phyloP scores from a whole-genome alignment of 495 filamentous ascomycete species.

The Hyaloscypha hepaticicola region DNA sequence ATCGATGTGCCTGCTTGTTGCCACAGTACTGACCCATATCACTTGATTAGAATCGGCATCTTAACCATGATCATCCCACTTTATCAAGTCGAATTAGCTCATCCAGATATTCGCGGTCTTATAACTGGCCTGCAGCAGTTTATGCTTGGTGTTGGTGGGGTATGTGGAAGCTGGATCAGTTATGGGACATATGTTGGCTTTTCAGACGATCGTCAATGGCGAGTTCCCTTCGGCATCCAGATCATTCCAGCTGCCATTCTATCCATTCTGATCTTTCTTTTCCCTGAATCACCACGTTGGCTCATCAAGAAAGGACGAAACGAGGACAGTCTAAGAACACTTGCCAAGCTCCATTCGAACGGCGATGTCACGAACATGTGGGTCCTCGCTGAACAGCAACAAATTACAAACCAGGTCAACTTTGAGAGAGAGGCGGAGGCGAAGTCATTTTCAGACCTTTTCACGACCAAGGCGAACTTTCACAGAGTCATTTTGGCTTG shows the following conservation, averaged over 20 bases:
- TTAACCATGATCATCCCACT: constrained; percentile 51
- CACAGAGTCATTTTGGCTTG: constrained; percentile 47
- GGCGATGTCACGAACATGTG: constrained; percentile 35
- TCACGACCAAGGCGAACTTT: constrained; percentile 40
- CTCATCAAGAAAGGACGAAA: constrained; percentile 48
- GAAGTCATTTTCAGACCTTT: constrained; percentile 8
- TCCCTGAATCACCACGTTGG: constrained; percentile 44
- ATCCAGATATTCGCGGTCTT: constrained; percentile 53
- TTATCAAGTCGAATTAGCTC: constrained; percentile 48
- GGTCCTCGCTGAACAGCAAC: constrained; percentile 32
- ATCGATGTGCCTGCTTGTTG: no score
- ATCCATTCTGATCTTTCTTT: constrained; percentile 46
- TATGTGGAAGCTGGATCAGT: constrained; percentile 31
- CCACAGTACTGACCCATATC: no score
- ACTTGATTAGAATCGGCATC: no score
- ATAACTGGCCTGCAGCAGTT: constrained; percentile 36
- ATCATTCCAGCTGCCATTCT: constrained; percentile 45
- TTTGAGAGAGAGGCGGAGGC: constrained; percentile 20
- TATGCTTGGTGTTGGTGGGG: constrained; percentile 36
- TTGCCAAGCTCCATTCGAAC: constrained; percentile 50
- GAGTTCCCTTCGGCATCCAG: constrained; percentile 52
- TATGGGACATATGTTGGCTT: constrained; percentile 38
- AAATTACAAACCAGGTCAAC: constrained; percentile 33
- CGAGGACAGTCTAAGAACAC: constrained; percentile 48
- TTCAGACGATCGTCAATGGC: constrained; percentile 43